Percentiles rank a stretch among this genome's conserved stretches.
These are phyloP conservation scores for Microbotryomycetes sp. DNA, from an alignment of 1,284 basidiomycete genomes.

Conservation along the genomic window DNA sequence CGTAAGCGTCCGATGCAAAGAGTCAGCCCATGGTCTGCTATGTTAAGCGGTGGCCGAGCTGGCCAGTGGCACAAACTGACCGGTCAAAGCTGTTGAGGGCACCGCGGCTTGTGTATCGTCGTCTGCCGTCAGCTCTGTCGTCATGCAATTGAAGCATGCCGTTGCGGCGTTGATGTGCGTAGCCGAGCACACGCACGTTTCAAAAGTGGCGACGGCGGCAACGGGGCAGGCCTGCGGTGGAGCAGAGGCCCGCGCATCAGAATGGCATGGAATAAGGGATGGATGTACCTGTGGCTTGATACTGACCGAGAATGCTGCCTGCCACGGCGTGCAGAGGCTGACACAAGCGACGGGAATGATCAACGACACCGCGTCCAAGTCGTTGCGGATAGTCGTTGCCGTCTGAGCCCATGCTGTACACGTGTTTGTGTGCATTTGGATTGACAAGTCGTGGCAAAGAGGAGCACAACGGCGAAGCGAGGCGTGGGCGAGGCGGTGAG, in stretches of 20 bases:
- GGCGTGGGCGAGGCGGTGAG: too few species aligned
- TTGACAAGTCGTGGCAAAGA: too few species aligned
- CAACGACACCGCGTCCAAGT: neutral
- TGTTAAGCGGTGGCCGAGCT: neutral
- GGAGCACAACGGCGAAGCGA: too few species aligned
- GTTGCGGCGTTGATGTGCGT: neutral
- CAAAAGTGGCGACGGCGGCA: neutral
- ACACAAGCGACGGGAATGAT: neutral
- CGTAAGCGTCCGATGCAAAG: neutral
- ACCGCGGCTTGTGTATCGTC: neutral
- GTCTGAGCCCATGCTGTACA: neutral
- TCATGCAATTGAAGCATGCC: neutral
- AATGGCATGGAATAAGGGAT: too few species aligned
- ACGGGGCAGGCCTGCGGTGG: neutral
- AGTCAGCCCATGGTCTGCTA: neutral
- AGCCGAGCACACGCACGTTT: neutral
- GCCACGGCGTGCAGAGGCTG: neutral
- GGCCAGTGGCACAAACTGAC: neutral
- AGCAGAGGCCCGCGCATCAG: neutral
- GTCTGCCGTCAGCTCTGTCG: neutral
- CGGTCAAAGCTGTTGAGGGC: neutral
- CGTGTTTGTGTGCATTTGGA: too few species aligned
- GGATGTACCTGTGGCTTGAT: too few species aligned
- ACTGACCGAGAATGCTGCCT: neutral
- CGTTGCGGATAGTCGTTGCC: neutral